Base-by-base conservation (phyloP, 1,284 basidiomycete genomes). In the Apiotrichum montevideense region DNA sequence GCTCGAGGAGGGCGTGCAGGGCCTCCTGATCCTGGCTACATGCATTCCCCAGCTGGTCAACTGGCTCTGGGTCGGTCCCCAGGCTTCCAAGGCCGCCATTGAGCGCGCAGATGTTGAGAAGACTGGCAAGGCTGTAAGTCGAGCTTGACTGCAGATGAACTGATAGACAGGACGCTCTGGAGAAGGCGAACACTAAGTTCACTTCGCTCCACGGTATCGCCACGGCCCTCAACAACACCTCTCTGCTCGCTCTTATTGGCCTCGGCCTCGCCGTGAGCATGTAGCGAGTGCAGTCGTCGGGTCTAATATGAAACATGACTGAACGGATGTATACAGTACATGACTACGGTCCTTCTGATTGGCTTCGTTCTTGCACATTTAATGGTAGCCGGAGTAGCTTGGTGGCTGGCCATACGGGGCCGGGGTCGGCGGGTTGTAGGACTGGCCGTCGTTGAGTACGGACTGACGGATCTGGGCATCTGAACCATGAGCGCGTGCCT, bases 101-200 rank as follows among this genome's bases (percentile, higher is more conserved):
- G 74, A 85, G 70, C 81, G 87, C 55, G 84, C 87, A 63, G 84
- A 79, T 63, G 77, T 85, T 50, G 87, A 90, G 78, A 85, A 87
- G 68, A 79, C 82, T 73, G 84, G 84, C 43, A 87, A 87, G 73
- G 69, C 80, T 44, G 87, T 88, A 71, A 69, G 81, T 52, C 6
- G 0, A 5, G 11, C 33, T 35, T 21, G 21, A n/a, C 29, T 29
- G 29, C 29, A 29, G 29, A 29, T 29, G 29, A 29, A 29, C 29
- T 29, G 29, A 29, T 29, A 29, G 3, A 29, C 29, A 29, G 29
- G 29, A 29, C 29, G 29, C 29, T 29, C 29, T 29, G 29, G 84
- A 84, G 68, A 78, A 80, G 3, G 67, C 87, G 62, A 88, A 85
- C 76, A 79, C 77, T 59, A 79, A 79, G 54, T 90, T 90, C 70